phyloP scores from a whole-genome alignment of 352 stramenopile genomes.

The Thalassiosira ordinaria region DNA sequence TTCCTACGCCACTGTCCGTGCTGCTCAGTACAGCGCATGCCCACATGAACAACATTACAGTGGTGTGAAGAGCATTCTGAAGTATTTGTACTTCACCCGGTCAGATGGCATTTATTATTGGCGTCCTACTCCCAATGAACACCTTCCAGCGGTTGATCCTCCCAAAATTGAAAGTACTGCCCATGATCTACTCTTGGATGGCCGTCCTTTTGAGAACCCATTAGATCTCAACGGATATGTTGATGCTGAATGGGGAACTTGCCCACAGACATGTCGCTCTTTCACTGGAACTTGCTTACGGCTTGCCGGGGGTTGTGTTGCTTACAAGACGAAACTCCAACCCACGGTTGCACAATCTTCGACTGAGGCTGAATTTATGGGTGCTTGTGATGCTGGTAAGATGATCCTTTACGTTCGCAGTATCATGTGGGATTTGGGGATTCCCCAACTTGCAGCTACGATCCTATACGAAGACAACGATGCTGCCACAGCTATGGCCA shows the following conservation, averaged over 20 bases:
- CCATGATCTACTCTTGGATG: conserved; percentile 9
- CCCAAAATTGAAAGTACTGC: neutral
- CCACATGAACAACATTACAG: conserved; percentile 6
- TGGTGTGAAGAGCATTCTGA: neutral
- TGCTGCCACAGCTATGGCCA: conserved; percentile 20
- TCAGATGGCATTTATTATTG: conserved; percentile 22
- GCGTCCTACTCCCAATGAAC: neutral
- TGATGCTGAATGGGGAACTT: conserved; percentile 4
- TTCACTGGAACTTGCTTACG: too few species aligned
- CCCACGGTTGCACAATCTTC: conserved; percentile 6
- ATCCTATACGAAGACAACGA: conserved; percentile 28
- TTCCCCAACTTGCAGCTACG: conserved; percentile 17
- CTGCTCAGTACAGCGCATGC: neutral
- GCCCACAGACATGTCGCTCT: too few species aligned
- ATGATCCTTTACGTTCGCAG: conserved; percentile 3
- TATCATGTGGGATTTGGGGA: conserved; percentile 21
- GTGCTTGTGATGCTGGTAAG: conserved; percentile 9
- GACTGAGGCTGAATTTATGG: conserved; percentile 30
- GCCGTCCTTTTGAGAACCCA: neutral
- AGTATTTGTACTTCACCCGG: conserved; percentile 4
- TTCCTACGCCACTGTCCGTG: neutral
- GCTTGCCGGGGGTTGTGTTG: neutral
- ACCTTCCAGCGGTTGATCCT: neutral
- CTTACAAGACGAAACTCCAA: conserved; percentile 18
- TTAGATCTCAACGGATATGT: neutral